Evolutionary conservation across 2,329 filamentous ascomycete species (phyloP).

Genomic region (Chrysoporthe puriensis): DNA sequence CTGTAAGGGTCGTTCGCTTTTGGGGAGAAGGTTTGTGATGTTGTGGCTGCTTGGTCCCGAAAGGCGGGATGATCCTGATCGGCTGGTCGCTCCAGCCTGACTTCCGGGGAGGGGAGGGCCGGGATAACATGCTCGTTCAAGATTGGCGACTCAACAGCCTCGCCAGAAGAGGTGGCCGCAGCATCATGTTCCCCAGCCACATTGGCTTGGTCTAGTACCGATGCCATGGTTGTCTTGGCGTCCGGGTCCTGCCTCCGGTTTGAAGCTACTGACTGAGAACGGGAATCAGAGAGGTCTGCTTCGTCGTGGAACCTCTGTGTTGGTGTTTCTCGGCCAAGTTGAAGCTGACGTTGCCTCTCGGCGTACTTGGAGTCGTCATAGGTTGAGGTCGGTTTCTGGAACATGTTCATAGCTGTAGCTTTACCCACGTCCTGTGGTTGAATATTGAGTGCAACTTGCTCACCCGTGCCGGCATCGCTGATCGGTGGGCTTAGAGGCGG

Average conservation of each 20-base stretch:
- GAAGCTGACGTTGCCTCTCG: slow-evolving; percentile 79
- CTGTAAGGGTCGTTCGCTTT: slow-evolving; percentile 33
- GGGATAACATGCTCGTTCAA: slow-evolving; percentile 29
- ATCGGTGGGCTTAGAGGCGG: slow-evolving; percentile 70
- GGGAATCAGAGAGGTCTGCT: slow-evolving; percentile 43
- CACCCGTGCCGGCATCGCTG: slow-evolving; percentile 65
- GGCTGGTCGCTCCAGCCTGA: slow-evolving; percentile 51
- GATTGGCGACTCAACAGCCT: slow-evolving; percentile 43
- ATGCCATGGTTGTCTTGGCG: slow-evolving; percentile 32
- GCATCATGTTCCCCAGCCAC: slow-evolving; percentile 40
- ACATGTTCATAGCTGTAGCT: slow-evolving; percentile 68
- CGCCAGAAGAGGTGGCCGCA: slow-evolving; percentile 48
- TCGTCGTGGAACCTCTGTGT: slow-evolving; percentile 50
- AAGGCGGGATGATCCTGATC: slow-evolving; percentile 61
- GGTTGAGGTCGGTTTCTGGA: slow-evolving; percentile 71
- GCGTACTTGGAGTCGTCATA: slow-evolving; percentile 88
- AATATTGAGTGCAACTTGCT: slow-evolving; percentile 66
- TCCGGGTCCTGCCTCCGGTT: slow-evolving; percentile 43
- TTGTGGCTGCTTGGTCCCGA: slow-evolving; percentile 49
- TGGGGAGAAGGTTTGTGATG: slow-evolving; percentile 41
- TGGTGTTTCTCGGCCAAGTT: slow-evolving; percentile 71
- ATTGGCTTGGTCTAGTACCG: slow-evolving; percentile 34
- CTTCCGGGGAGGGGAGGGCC: slow-evolving; percentile 38
- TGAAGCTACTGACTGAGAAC: slow-evolving; percentile 54
- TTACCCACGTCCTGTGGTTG: slow-evolving; percentile 80